Evolutionary conservation across 2,329 filamentous ascomycete genomes (phyloP).

Genomic region (Trichoderma sp.): DNA sequence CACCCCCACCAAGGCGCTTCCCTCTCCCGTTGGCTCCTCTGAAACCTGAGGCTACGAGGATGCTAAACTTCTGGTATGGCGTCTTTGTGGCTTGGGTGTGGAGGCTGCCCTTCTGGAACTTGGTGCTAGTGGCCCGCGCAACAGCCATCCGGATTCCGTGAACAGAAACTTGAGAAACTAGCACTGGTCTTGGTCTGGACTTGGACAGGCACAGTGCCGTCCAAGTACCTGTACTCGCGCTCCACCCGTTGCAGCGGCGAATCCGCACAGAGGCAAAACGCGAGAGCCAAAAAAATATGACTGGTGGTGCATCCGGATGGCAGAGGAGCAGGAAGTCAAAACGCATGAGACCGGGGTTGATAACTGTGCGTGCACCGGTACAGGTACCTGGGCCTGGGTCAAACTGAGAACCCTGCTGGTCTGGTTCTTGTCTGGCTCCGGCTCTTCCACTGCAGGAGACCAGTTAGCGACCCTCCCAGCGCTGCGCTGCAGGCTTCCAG

Average conservation of each 20-base stretch:
- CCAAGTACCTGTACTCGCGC: not conserved
- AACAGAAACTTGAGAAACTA: not conserved
- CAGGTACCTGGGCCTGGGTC: not conserved
- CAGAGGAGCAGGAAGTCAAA: not conserved
- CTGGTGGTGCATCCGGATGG: not conserved
- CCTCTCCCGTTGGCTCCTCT: not conserved
- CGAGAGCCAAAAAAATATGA: not conserved
- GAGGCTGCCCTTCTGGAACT: slow-evolving; percentile 12
- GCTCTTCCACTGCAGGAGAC: slow-evolving; percentile 18
- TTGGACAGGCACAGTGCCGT: slow-evolving; percentile 11
- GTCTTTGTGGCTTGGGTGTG: slow-evolving; percentile 12
- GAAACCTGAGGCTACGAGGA: slow-evolving; percentile 3
- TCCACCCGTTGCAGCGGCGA: slow-evolving; percentile 1
- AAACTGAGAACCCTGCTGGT: slow-evolving; percentile 1
- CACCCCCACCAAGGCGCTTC: not conserved
- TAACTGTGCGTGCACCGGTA: slow-evolving; percentile 2
- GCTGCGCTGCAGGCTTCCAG: not conserved
- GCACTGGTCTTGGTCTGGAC: not conserved
- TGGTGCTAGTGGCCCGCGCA: slow-evolving; percentile 16
- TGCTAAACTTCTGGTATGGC: slow-evolving; percentile 14
- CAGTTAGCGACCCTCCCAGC: not conserved
- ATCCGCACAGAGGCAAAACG: not conserved
- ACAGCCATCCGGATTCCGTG: slow-evolving; percentile 19
- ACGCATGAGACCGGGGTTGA: not conserved
- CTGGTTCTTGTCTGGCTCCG: not conserved